A percentile compares a stretch with the other conserved stretches of the same genome.
Evolutionary conservation across 2,329 filamentous ascomycete genomes (phyloP).

Genomic region (Fusarium sterilihyphosum): DNA sequence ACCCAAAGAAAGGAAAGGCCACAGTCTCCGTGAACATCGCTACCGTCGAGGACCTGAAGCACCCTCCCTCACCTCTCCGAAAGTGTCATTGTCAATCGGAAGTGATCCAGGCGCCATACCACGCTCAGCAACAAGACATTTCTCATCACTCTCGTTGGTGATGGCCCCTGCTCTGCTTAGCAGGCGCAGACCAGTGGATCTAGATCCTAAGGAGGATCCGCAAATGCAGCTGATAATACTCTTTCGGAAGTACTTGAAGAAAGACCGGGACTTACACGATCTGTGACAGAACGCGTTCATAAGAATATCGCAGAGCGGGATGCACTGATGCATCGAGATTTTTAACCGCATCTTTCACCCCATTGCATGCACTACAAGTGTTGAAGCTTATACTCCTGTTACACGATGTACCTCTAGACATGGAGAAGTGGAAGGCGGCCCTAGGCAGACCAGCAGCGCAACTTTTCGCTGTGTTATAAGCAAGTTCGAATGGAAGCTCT

Average conservation of each 20-base stretch:
- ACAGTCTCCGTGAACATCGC: background rate
- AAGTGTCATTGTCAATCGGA: background rate
- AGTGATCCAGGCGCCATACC: background rate
- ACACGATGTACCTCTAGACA: too few species aligned
- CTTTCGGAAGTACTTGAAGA: background rate
- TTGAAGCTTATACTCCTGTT: background rate
- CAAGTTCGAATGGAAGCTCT: background rate
- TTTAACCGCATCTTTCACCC: background rate
- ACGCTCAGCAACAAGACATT: background rate
- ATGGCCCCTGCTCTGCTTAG: conserved; percentile 12
- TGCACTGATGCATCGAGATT: background rate
- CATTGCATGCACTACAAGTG: background rate
- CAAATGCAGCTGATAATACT: conserved; percentile 5
- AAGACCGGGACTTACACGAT: background rate
- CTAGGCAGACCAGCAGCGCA: background rate
- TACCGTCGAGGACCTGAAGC: background rate
- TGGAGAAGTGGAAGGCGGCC: background rate
- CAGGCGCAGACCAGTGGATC: background rate
- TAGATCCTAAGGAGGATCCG: conserved; percentile 9
- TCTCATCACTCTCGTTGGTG: background rate
- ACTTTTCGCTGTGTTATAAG: background rate
- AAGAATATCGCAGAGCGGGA: background rate
- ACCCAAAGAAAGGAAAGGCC: background rate
- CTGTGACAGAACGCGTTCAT: conserved; percentile 8
- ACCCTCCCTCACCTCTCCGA: background rate